phyloP scores from a whole-genome alignment of 2,329 filamentous ascomycete genomes.

The Cordyceps javanica region DNA sequence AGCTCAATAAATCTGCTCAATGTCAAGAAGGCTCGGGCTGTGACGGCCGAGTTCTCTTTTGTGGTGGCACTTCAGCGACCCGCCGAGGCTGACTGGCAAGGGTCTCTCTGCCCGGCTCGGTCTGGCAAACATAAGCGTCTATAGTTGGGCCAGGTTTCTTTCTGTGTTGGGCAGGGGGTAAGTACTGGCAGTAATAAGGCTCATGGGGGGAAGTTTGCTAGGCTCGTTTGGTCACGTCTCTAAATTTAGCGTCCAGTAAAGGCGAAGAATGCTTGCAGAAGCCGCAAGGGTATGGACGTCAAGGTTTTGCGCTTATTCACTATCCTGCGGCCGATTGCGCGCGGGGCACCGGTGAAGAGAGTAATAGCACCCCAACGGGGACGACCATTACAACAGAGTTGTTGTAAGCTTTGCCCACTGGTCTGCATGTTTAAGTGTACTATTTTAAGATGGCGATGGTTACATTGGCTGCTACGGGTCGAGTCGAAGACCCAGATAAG shows the following conservation, averaged over 20 bases:
- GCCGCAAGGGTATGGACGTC: no score
- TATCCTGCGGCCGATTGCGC: no score
- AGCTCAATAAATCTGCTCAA: no score
- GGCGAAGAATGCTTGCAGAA: no score
- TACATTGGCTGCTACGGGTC: not conserved
- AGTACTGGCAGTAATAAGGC: not conserved
- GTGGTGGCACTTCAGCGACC: slow-evolving; percentile 3
- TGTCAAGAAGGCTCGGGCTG: not conserved
- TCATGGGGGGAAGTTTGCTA: no score
- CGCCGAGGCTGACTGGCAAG: slow-evolving; percentile 8
- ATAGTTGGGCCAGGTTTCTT: not conserved
- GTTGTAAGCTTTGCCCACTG: not conserved
- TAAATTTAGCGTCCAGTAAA: no score
- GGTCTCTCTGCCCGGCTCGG: not conserved
- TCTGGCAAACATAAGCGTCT: not conserved
- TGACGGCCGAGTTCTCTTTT: not conserved
- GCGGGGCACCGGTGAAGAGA: no score
- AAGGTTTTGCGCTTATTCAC: no score
- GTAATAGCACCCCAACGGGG: not conserved
- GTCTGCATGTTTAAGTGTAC: not conserved
- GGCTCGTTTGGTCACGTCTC: no score
- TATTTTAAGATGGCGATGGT: not conserved
- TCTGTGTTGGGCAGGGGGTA: not conserved
- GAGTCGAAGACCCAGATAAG: not conserved
- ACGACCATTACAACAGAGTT: no score